These are phyloP conservation scores for Debaryomyces sp. DNA, from an alignment of 1,139 yeast genomes.

Conservation along the genomic window DNA sequence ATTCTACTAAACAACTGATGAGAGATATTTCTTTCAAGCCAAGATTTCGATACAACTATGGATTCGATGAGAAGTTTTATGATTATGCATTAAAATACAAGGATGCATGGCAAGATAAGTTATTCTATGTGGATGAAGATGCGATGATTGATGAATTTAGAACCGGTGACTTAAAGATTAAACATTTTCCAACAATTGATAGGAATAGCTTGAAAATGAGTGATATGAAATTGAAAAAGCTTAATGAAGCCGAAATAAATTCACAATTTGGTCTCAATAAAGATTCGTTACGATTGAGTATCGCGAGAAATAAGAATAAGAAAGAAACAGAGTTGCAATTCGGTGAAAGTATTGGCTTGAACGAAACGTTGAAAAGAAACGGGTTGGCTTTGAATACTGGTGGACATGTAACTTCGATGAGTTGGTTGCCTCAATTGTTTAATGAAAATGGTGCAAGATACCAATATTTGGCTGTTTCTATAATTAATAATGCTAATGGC, in stretches of 20 bases:
- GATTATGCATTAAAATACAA: conserved; percentile 30
- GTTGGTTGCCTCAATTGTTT: conserved; percentile 48
- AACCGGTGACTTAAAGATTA: conserved; percentile 5
- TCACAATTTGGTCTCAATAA: conserved; percentile 6
- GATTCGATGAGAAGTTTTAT: conserved; percentile 34
- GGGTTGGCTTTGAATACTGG: conserved; percentile 58
- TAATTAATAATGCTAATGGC: conserved; percentile 35
- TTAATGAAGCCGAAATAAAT: conserved; percentile 8
- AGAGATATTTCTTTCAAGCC: conserved; percentile 38
- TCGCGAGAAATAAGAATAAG: neutral
- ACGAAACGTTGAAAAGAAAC: conserved; percentile 27
- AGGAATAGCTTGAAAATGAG: conserved; percentile 10
- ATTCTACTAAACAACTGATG: conserved; percentile 11
- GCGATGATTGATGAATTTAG: conserved; percentile 1
- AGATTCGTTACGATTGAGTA: neutral
- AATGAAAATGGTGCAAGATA: conserved; percentile 10
- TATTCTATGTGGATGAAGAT: conserved; percentile 35
- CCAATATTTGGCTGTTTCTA: conserved; percentile 55
- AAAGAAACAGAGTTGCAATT: conserved; percentile 2
- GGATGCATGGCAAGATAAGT: conserved; percentile 36
- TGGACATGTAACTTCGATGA: conserved; percentile 54
- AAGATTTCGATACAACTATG: conserved; percentile 37
- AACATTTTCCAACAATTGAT: conserved; percentile 2
- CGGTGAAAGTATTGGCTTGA: conserved; percentile 13
- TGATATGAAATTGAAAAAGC: conserved; percentile 5